Base-by-base conservation (phyloP, 331 rosid genomes). In the Acacia pycnantha region DNA sequence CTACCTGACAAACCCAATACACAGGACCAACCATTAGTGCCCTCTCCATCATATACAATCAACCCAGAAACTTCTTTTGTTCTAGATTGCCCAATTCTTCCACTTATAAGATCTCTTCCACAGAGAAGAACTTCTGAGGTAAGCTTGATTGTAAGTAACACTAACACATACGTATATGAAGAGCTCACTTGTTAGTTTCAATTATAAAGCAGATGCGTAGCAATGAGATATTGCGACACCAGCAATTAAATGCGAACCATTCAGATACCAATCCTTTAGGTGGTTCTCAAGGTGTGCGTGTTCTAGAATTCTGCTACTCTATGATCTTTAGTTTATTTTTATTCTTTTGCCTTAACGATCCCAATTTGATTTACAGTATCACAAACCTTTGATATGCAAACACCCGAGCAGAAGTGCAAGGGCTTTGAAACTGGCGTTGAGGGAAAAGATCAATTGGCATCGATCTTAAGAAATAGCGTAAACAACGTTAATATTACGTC, bases 51-150 rank as follows among this genome's bases (percentile, higher is more conserved):
- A 53, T 87, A 72, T 62, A 67, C 84, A 61, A 79, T 86, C 68
- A 86, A 81, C 79, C 73, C 88, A 65, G 91, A 90, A 74, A 56
- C 83, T 35, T 70, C 90, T 9, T 85, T 86, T 13, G 89, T 81
- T 40, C 59, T 84, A 50, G 92, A 93, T 70, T 75, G 90, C 66
- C 76, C 80, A 24, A 59, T 79, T 47, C 91, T 68, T 53, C 10
- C 84, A 27, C 91, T 84, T 73, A 59, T 79, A 41, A 84, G 89
- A 79, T 87, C 91, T 58, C 83, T 84, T 77, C 89, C 86, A 22
- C 87, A 59, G 18, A 82, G 79, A 76, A 71, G 62, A 58, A 51
- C 92, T 21, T 81, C 87, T 16, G 88, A 86, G 94, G 97, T 91
- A 85, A 83, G 78, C 59, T 66, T 66, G 73, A 71, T 3, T 70